Evolutionary conservation across 805 yeast genomes (phyloP).

Genomic region (Candida hispaniensis): DNA sequence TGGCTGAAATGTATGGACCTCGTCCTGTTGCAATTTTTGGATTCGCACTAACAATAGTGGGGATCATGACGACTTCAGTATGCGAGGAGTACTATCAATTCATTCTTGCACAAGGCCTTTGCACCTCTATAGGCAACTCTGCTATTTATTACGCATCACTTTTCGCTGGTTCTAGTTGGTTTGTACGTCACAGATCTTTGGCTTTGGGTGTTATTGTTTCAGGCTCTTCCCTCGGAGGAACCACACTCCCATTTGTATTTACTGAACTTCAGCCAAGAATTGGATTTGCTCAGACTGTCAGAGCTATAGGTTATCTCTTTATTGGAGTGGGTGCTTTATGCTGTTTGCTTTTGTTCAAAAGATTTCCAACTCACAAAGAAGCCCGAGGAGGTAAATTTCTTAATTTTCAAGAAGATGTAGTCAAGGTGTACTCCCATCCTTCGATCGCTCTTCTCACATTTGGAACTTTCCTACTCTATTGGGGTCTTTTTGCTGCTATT

Average conservation of each 20-base stretch:
- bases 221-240: conserved; percentile 61
- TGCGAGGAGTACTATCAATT: conserved; percentile 47
- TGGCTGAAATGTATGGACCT: conserved; percentile 51
- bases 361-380: conserved; percentile 26
- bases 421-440: conserved; percentile 8
- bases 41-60: conserved; percentile 35
- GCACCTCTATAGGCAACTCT: conserved; percentile 39
- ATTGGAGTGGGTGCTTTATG: conserved; percentile 24
- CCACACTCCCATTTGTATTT: conserved; percentile 46
- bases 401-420: conserved; percentile 19
- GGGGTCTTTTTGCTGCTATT: conserved; percentile 40
- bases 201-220: conserved; percentile 53
- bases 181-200: conserved; percentile 42
- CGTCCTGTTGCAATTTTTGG: conserved; percentile 37
- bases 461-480: conserved; percentile 34
- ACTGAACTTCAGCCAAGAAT: conserved; percentile 35
- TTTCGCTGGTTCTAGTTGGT: conserved; percentile 50
- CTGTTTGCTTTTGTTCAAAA: conserved; percentile 26
- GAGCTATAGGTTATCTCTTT: conserved; percentile 35
- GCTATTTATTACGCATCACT: conserved; percentile 40
- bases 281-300: conserved; percentile 51
- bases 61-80: conserved; percentile 43
- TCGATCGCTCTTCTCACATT: conserved; percentile 24
- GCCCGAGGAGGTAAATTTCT: conserved; percentile 23
- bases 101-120: conserved; percentile 42